A percentile compares a stretch with the other conserved stretches of the same genome.
phyloP scores from a whole-genome alignment of 768 basidiomycete species.

The Agrocybe pediades region DNA sequence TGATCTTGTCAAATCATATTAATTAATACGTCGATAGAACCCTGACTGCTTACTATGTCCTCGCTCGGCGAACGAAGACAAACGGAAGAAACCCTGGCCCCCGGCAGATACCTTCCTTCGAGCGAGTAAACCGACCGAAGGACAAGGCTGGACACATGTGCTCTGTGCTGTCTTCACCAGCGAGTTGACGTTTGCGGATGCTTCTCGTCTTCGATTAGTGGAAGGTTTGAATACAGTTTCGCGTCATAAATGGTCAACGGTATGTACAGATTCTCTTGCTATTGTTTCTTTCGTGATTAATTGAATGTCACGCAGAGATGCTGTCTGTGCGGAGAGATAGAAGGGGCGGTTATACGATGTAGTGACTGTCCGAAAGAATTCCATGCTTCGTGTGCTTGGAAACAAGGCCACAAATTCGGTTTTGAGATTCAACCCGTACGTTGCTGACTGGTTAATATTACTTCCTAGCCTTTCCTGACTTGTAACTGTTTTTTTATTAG shows the following conservation, averaged over 20 bases:
- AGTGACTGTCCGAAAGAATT: constrained; percentile 78
- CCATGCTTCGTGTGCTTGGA: constrained; percentile 93
- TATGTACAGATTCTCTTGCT: constrained; percentile 37
- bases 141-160: constrained; percentile 90
- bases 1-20: constrained; percentile 3
- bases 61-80: constrained; percentile 50
- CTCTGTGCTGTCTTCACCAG: constrained; percentile 87
- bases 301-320: constrained; percentile 55
- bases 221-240: constrained; percentile 84
- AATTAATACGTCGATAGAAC: constrained; percentile 46
- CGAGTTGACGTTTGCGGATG: constrained; percentile 83
- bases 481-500: constrained; percentile 36
- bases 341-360: constrained; percentile 85
- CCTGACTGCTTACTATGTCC: constrained; percentile 89
- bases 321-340: constrained; percentile 64
- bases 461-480: neutral
- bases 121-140: constrained; percentile 88
- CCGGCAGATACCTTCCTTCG: constrained; percentile 68
- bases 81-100: constrained; percentile 46
- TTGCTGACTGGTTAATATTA: neutral
- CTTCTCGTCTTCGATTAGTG: constrained; percentile 69
- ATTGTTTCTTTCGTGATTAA: neutral
- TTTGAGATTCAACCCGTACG: constrained; percentile 89
- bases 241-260: constrained; percentile 70
- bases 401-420: constrained; percentile 79